Conservation (phyloP, 2,329 filamentous ascomycete species). For the Trichoderma breve region DNA sequence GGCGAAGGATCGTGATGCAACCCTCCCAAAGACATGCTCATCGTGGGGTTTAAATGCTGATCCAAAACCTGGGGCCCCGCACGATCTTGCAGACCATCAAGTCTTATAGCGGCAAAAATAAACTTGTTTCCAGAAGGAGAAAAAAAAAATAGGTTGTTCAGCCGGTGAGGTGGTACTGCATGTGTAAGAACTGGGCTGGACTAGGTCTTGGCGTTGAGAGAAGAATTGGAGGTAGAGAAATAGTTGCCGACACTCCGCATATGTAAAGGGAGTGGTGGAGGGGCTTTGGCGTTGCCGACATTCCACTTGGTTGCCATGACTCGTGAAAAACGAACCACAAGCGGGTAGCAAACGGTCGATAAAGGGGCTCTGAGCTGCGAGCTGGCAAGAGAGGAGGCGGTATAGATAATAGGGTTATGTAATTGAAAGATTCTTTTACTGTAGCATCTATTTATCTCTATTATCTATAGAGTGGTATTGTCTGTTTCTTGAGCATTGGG, state of each 20-base stretch:
- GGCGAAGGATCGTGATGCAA: not conserved
- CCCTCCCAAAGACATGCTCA: not conserved
- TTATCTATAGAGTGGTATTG: not conserved
- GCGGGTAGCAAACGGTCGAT: not conserved
- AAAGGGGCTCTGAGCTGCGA: not conserved
- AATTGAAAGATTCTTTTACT: not conserved
- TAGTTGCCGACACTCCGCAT: not conserved
- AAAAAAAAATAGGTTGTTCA: not conserved
- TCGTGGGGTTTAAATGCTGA: slow-evolving; percentile 3
- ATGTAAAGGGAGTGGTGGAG: not conserved
- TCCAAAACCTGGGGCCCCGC: not conserved
- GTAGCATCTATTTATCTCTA: not conserved
- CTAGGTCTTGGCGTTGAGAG: not conserved
- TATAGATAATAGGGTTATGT: not conserved
- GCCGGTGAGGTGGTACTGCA: not conserved
- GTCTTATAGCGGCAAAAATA: not conserved
- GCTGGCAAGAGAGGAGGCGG: not conserved
- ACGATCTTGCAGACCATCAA: not conserved
- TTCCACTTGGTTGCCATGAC: not conserved
- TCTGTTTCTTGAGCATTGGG: not conserved
- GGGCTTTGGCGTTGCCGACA: not conserved
- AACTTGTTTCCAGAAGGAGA: not conserved
- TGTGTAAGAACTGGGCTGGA: not conserved
- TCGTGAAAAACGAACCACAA: not conserved
- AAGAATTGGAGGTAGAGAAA: not conserved